Conservation (phyloP, 768 basidiomycete species). For the Kwoniella botswanensis region DNA sequence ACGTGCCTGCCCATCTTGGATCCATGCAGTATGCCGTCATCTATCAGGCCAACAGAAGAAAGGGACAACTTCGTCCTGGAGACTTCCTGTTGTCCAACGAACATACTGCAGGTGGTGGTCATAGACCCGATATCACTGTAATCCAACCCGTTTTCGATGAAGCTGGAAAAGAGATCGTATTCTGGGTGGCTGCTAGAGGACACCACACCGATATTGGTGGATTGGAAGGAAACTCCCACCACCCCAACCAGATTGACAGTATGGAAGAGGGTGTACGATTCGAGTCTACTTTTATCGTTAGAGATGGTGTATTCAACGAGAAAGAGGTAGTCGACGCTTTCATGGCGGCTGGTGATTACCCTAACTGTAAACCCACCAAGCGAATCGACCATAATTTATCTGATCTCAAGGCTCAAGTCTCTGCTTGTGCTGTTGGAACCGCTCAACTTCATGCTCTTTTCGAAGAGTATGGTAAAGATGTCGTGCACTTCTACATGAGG, state of each 20-base stretch:
- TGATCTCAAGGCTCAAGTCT: constrained; percentile 46
- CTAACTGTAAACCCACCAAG: constrained; percentile 40
- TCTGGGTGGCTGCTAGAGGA: constrained; percentile 76
- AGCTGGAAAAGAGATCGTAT: constrained; percentile 63
- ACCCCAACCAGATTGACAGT: constrained; percentile 38
- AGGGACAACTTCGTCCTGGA: constrained; percentile 67
- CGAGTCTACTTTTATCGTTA: constrained; percentile 31
- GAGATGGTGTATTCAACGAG: constrained; percentile 44
- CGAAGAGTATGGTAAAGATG: constrained; percentile 42
- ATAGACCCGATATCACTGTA: constrained; percentile 86
- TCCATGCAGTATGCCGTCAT: constrained; percentile 45
- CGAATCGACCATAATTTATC: constrained; percentile 44
- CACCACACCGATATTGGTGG: constrained; percentile 78
- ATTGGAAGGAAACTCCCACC: constrained; percentile 60
- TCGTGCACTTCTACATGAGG: constrained; percentile 45
- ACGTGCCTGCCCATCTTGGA: constrained; percentile 44
- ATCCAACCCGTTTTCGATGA: constrained; percentile 87
- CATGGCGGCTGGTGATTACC: constrained; percentile 42
- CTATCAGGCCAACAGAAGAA: constrained; percentile 39
- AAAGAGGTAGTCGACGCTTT: constrained; percentile 43
- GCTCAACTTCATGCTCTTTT: constrained; percentile 42
- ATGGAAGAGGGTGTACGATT: constrained; percentile 31
- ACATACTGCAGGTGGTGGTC: constrained; percentile 60
- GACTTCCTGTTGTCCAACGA: constrained; percentile 85
- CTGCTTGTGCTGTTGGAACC: constrained; percentile 39